These are phyloP conservation scores for Rubus parviflorus DNA, from an alignment of 306 rosid species.

Conservation along the genomic window DNA sequence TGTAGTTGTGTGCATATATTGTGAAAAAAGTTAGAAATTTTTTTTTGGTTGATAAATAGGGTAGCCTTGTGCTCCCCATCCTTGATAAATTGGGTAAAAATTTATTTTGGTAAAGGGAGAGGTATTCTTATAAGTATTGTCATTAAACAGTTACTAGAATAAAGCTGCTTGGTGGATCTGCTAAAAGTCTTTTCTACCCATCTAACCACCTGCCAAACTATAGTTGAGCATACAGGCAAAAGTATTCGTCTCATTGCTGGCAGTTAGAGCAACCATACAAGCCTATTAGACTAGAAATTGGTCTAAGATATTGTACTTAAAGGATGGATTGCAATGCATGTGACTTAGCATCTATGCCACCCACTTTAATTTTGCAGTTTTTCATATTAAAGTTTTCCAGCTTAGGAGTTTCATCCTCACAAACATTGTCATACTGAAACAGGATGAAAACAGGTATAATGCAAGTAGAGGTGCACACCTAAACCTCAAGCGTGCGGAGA, in stretches of 20 bases:
- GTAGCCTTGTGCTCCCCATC: neutral
- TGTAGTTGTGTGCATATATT: neutral
- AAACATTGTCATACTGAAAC: slow-evolving; percentile 38
- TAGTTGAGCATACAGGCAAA: neutral
- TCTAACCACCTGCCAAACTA: slow-evolving; percentile 10
- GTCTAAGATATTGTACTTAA: neutral
- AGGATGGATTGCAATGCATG: neutral
- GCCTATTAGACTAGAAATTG: neutral
- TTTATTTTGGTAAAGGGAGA: neutral
- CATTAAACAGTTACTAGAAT: neutral
- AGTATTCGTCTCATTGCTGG: neutral
- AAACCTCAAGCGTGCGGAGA: slow-evolving; percentile 98
- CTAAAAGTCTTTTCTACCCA: neutral
- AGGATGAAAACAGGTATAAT: slow-evolving; percentile 99
- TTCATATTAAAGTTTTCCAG: neutral
- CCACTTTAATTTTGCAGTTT: slow-evolving; percentile 7
- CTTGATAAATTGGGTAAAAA: neutral
- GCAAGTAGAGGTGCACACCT: slow-evolving; percentile 99
- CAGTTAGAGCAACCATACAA: neutral
- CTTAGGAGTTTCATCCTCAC: slow-evolving; percentile 3
- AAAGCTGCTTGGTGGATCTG: neutral
- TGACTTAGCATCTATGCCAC: neutral
- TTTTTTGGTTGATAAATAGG: neutral
- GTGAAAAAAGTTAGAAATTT: neutral
- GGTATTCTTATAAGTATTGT: neutral